Evolutionary conservation across 2,329 filamentous ascomycete genomes (phyloP), one percentile per base, ranked within the genome.

Genomic region (Scedosporium minutisporum): DNA sequence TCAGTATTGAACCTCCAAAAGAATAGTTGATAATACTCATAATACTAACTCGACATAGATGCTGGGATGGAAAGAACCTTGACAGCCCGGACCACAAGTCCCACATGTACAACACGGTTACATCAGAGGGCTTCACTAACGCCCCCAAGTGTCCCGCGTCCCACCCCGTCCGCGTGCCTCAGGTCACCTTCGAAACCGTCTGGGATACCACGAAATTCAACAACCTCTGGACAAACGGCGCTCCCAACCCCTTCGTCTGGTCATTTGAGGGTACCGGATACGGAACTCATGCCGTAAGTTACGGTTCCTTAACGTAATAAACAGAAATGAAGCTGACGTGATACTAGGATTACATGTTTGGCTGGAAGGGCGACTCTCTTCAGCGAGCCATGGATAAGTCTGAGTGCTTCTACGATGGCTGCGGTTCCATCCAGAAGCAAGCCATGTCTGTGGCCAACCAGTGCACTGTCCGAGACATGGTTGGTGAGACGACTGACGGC

Each of bases 61-160:
- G 82, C 74, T 85, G 82, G 82, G 76, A 85, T 21, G 82, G 82
- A 46, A 73, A 74, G 46, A 76, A 81, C 65, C 65, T 80, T 58
- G 80, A 84, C 68, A 73, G 74, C 14, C 65, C 74, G 1, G 76
- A 83, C 67, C 80, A 81, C 69, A 75, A 73, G 61, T 77, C 69
- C 23, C 80, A 83, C 66, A 51, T 64, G 57, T 59, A 48, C 58
- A 60, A 63, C 53, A 58, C 63, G 2, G 60, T 64, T 6, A 41
- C 51, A 1, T 64, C 61, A 3, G 60, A 58, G 25, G 57, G 51
- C 41, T 64, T 63, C 48, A 58, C 46, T 25, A 63, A 44, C 38
- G 58, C 44, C 16, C 59, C 51, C 16, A 33, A 53, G 7, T 65
- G 64, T 61, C 64, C 64, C 9, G 41, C 44, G 2, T 58, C 60